Base-by-base conservation (phyloP, 148 eudicot species). In the Rheum nobile region DNA sequence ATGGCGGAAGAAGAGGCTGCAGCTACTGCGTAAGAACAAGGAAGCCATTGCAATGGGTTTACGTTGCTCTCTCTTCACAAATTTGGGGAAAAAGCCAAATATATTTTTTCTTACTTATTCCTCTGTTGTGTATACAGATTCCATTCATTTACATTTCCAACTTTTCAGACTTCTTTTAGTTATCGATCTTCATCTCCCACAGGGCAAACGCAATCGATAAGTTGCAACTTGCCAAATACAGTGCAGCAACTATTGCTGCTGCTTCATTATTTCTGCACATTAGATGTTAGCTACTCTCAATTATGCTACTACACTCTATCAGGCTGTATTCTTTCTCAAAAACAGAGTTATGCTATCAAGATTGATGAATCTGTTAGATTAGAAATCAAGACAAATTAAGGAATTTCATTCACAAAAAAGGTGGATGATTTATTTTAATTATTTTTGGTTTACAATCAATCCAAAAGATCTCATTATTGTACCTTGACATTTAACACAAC, bases 1-100 rank as follows among this genome's bases (percentile, higher is more conserved):
- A 86, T 79, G 39, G 94, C 75, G 3, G 97, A 94, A 87, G 90
- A 90, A 80, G 79, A 83, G 78, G 98, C 96, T 6, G 93, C 84
- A 52, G 98, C 97, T 0, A 84, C 88, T 63, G 98, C 97, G 50
- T 95, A 82, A 86, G 79, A 74, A 43, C 50, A 77, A 28, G 28
- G 4, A 41, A 67, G 71, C 72, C 46, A 35, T 19, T 69, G 67
- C 67, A 11, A 12, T 5, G 31, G 13, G 31, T 4, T 46, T 16
- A 46, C 21, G 67, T 16, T 52, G 31, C 2, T 59, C 67, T 29
- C 39, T 67, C 71, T 17, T 55, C 63, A 55, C 31, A 24, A 55
- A n/a, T 61, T 17, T 5, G 43, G 29, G 68, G 29, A 24, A 61
- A 61, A 31, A 8, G 41, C 41, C 41, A 41, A n/a, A 22, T 55